Conservation (phyloP, 768 basidiomycete genomes). For the Leccinum obscurum region DNA sequence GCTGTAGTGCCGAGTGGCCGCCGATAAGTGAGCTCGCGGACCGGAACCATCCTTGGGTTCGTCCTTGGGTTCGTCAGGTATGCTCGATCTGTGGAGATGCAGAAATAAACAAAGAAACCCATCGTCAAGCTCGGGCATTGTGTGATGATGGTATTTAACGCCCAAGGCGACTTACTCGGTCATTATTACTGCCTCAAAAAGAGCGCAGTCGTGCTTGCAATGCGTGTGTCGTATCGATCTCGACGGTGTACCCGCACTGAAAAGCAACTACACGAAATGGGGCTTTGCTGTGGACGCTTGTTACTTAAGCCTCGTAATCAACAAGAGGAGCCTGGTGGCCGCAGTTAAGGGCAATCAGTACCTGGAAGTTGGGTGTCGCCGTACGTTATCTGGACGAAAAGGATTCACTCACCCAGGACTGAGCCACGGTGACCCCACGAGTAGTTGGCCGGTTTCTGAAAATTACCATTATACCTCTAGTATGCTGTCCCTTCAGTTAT, state of each 20-base stretch:
- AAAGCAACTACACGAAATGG: constrained; percentile 2
- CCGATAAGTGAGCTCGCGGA: background rate
- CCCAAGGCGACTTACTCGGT: background rate
- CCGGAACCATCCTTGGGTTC: too few relatives aligned
- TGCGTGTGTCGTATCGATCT: background rate
- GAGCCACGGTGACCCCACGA: too few relatives aligned
- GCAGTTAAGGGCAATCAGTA: too few relatives aligned
- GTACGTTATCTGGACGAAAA: too few relatives aligned
- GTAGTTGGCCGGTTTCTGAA: too few relatives aligned
- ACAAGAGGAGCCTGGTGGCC: too few relatives aligned
- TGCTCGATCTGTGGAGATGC: background rate
- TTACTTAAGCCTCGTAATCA: too few relatives aligned
- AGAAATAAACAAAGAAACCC: background rate
- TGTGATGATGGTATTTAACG: background rate
- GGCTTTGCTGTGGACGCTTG: constrained; percentile 1
- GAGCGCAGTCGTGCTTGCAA: background rate
- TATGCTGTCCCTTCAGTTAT: too few relatives aligned
- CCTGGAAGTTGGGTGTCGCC: too few relatives aligned
- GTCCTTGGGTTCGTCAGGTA: background rate
- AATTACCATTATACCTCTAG: too few relatives aligned
- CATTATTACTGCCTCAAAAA: background rate
- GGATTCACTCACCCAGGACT: too few relatives aligned
- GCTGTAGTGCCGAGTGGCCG: background rate
- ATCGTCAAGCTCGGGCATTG: background rate
- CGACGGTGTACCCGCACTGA: constrained; percentile 1